A percentile compares a stretch with the other conserved stretches of the same genome.
phyloP scores from a whole-genome alignment of 345 rosid species.

The Brassica rapa region DNA sequence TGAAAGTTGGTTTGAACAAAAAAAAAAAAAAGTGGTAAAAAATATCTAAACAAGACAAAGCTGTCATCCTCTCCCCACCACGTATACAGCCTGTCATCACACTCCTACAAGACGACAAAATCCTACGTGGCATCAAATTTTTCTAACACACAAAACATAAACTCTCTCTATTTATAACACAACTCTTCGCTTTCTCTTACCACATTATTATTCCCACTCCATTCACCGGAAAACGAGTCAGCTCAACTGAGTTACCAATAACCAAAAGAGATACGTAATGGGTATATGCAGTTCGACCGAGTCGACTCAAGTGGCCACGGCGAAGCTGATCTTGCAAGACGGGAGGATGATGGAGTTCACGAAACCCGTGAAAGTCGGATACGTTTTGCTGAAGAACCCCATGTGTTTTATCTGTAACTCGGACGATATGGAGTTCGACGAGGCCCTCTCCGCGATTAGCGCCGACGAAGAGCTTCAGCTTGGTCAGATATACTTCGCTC shows the following conservation, averaged over 20 bases:
- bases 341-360: conserved; percentile 78
- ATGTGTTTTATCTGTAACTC: conserved; percentile 83
- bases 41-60: conserved; percentile 26
- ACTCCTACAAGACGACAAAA: conserved; percentile 43
- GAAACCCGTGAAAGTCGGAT: conserved; percentile 75
- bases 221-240: background rate
- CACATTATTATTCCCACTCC: background rate
- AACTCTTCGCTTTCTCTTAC: conserved; percentile 6
- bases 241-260: background rate
- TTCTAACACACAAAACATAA: conserved; percentile 4
- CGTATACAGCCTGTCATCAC: conserved; percentile 61
- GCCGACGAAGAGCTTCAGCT: conserved; percentile 80
- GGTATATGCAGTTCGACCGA: conserved; percentile 89
- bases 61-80: conserved; percentile 54
- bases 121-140: conserved; percentile 46
- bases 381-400: conserved; percentile 58
- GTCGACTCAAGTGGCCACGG: conserved; percentile 68
- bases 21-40: conserved; percentile 24
- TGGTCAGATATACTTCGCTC: conserved; percentile 83
- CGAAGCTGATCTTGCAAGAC: conserved; percentile 75
- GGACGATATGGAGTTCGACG: conserved; percentile 94
- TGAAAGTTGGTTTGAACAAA: no score
- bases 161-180: conserved; percentile 28
- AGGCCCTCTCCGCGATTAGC: conserved; percentile 57
- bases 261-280: conserved; percentile 43